Percentiles rank a stretch among this genome's conserved stretches.
Conservation (phyloP, 495 filamentous ascomycete genomes). For the Neurospora cerealis region DNA sequence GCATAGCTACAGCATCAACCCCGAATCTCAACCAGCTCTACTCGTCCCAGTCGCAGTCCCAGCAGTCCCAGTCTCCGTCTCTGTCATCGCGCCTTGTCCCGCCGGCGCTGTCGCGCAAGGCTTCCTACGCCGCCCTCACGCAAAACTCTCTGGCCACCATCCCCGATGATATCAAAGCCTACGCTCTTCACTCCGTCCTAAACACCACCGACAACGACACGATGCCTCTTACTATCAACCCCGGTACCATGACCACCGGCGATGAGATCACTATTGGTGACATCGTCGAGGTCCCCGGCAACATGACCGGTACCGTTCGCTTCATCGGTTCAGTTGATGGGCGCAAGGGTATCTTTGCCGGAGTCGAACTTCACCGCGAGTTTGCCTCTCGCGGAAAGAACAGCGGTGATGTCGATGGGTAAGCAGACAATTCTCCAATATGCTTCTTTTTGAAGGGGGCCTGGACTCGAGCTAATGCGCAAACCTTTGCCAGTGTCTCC, state of each 20-base stretch:
- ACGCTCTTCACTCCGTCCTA: conserved; percentile 43
- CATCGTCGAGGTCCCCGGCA: conserved; percentile 85
- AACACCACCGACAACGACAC: conserved; percentile 30
- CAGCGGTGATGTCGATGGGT: conserved; percentile 94
- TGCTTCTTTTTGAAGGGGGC: neutral
- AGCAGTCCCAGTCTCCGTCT: conserved; percentile 1
- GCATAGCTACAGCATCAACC: conserved; percentile 47
- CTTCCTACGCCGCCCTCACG: conserved; percentile 54
- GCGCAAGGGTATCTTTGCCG: conserved; percentile 85
- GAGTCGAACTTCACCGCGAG: conserved; percentile 82
- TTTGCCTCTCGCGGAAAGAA: conserved; percentile 85
- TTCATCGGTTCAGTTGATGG: conserved; percentile 82
- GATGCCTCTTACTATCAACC: conserved; percentile 23
- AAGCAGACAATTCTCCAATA: conserved; percentile 19
- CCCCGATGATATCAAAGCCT: conserved; percentile 50
- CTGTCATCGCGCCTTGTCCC: conserved; percentile 31
- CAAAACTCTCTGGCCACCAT: conserved; percentile 48
- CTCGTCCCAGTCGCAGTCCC: conserved; percentile 20
- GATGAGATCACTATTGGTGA: conserved; percentile 66
- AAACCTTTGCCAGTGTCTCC: conserved; percentile 39
- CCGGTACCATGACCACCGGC: conserved; percentile 18
- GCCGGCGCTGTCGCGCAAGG: conserved; percentile 50
- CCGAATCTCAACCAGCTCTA: conserved; percentile 46
- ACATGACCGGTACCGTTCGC: conserved; percentile 83
- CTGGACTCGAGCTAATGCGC: neutral